A percentile compares a stretch with the other conserved stretches of the same genome.
These are phyloP conservation scores for Trametes coccinea DNA, from an alignment of 768 basidiomycete species.

Conservation along the genomic window DNA sequence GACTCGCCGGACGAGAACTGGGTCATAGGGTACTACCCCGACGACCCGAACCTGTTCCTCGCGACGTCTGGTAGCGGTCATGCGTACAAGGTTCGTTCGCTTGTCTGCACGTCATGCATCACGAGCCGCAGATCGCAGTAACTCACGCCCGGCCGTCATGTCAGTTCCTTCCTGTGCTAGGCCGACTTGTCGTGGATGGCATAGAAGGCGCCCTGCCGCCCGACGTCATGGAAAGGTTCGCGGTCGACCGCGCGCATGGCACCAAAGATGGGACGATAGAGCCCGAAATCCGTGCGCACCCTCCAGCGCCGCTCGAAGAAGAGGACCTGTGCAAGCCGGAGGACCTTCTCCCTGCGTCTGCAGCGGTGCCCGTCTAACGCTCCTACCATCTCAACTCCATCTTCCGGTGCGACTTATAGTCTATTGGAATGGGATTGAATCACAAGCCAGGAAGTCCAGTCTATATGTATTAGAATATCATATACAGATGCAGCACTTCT, in stretches of 20 bases:
- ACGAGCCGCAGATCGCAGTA: neutral
- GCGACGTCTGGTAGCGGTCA: constrained; percentile 91
- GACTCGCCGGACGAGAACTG: constrained; percentile 87
- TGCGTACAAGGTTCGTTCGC: constrained; percentile 67
- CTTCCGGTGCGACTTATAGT: too few species aligned
- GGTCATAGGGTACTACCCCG: constrained; percentile 77
- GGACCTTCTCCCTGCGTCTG: constrained; percentile 47
- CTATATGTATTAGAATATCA: constrained; percentile 8
- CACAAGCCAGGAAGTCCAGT: neutral
- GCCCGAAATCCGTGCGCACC: constrained; percentile 12
- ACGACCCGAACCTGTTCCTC: constrained; percentile 60
- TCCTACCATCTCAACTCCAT: too few species aligned
- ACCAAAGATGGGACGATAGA: constrained; percentile 1
- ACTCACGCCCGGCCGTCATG: neutral
- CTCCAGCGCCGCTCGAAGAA: constrained; percentile 44
- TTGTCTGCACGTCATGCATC: neutral
- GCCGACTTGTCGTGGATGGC: constrained; percentile 70
- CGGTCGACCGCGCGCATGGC: constrained; percentile 47
- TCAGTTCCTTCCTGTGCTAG: constrained; percentile 87
- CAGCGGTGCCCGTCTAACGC: too few species aligned
- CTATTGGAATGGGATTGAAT: too few species aligned
- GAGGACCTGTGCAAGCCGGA: constrained; percentile 49
- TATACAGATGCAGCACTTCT: constrained; percentile 23
- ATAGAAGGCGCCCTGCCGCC: constrained; percentile 64
- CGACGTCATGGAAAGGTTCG: constrained; percentile 58